Evolutionary conservation across 345 rosid species (phyloP).

Genomic region (Linum trigynum): DNA sequence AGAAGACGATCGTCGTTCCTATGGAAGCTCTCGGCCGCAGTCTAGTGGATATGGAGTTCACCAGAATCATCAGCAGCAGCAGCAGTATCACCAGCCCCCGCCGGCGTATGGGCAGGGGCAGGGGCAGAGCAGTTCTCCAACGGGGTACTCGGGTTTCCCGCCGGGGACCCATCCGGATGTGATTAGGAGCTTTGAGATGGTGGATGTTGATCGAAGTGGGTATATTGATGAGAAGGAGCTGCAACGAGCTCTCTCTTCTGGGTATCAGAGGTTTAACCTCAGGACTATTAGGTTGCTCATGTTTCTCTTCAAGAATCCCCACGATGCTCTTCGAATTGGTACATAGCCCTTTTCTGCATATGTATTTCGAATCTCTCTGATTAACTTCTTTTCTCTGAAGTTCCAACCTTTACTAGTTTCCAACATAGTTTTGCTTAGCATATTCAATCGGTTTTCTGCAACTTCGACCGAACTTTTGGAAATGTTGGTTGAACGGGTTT

Average conservation of each 20-base stretch:
- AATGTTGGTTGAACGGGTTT: no score
- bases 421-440: neutral
- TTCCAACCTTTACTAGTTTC: no score
- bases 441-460: neutral
- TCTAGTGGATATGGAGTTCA: neutral
- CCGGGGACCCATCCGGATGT: slow-evolving; percentile 45
- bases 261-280: slow-evolving; percentile 34
- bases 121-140: slow-evolving; percentile 12
- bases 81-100: slow-evolving; percentile 4
- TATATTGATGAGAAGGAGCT: slow-evolving; percentile 57
- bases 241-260: slow-evolving; percentile 47
- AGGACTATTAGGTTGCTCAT: slow-evolving; percentile 50
- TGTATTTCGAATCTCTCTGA: no score
- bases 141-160: slow-evolving; percentile 24
- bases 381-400: no score
- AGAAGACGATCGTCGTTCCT: slow-evolving; percentile 12
- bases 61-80: slow-evolving; percentile 17
- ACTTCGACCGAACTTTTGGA: slow-evolving; percentile 1
- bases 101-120: slow-evolving; percentile 8
- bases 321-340: slow-evolving; percentile 43
- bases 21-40: slow-evolving; percentile 2
- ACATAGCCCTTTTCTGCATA: neutral
- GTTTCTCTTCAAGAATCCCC: slow-evolving; percentile 56
- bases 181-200: slow-evolving; percentile 48
- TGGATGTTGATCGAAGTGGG: slow-evolving; percentile 53